These are phyloP conservation scores for Clonostachys chloroleuca DNA, from an alignment of 2,329 filamentous ascomycete genomes.

Conservation along the genomic window DNA sequence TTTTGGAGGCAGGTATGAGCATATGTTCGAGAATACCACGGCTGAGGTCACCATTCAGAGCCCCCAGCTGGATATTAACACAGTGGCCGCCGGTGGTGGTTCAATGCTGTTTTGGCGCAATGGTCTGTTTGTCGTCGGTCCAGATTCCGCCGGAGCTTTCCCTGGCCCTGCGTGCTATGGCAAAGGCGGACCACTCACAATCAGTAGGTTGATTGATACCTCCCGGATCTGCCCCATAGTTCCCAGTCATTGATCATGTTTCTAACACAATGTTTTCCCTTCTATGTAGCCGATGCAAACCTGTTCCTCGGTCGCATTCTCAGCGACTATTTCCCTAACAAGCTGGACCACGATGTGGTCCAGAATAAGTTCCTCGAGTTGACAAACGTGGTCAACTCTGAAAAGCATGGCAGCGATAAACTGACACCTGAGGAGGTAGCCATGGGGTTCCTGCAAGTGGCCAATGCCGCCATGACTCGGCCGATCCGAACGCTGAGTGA, in stretches of 20 bases:
- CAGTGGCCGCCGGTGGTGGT: constrained; percentile 50
- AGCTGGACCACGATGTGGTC: constrained; percentile 32
- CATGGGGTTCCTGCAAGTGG: constrained; percentile 69
- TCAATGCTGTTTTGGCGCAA: constrained; percentile 61
- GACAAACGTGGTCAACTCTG: constrained; percentile 17
- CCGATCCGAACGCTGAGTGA: constrained; percentile 47
- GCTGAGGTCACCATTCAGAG: constrained; percentile 49
- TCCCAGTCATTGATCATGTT: too few relatives aligned
- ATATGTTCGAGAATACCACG: constrained; percentile 63
- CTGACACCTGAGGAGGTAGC: constrained; percentile 31
- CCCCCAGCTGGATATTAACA: constrained; percentile 60
- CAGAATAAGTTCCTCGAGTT: constrained; percentile 32
- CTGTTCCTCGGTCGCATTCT: constrained; percentile 56
- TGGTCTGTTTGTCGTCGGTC: constrained; percentile 67
- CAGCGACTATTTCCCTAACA: constrained; percentile 59
- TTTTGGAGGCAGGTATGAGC: too few relatives aligned
- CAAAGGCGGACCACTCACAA: constrained; percentile 65
- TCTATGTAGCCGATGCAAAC: constrained; percentile 71
- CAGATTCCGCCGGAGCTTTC: constrained; percentile 67
- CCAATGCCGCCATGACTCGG: constrained; percentile 70
- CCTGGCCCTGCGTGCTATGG: constrained; percentile 70
- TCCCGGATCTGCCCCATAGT: too few relatives aligned
- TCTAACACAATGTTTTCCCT: too few relatives aligned
- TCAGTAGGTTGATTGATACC: too few relatives aligned
- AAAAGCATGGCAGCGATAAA: constrained; percentile 9